Base-by-base conservation (phyloP, 2,329 filamentous ascomycete species). In the Lasiodiplodia citricola region DNA sequence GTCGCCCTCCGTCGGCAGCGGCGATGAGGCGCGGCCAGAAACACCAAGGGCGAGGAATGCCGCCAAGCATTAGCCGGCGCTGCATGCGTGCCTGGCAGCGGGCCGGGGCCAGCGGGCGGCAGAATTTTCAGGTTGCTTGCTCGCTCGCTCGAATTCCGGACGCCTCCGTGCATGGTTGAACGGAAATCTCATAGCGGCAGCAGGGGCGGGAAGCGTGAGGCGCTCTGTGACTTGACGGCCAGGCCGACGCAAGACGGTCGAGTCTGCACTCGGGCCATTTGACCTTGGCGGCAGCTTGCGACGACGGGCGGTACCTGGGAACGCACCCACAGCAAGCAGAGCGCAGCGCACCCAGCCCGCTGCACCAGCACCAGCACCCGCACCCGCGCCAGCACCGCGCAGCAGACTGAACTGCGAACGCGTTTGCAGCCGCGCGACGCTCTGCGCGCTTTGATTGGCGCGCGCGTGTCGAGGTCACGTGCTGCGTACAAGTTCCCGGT, bases 11-110 rank as follows among this genome's bases (percentile, higher is more conserved):
- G 54, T n/a, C 28, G 13, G 31, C 54, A 16, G 31, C 28, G 31
- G 54, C 55, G 10, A 37, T 21, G 35, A 18, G 54, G 31, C 16
- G 55, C 35, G 31, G 55, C 55, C 37, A 60, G 56, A 62, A 68
- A 68, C 66, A 68, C 66, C 66, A 68, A 50, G 47, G 47, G 66
- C 66, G 66, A 25, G 56, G 56, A 68, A 68, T 62, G 66, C 13
- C 44, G 66, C 66, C 57, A 68, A 56, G 57, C 56, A 44, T 4
- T 4, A 41, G 41, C 25, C 25, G 44, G 54, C 52, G 64, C 54
- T 57, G 64, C 54, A 67, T 56, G 55, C 64, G 64, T 55, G 52
- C 64, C 54, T 57, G 54, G 65, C 44, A 38, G 65, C 44, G 44
- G 56, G n/a, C 60, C 60, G 52, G 60, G 60, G 18, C 41, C 6